Base-by-base conservation (phyloP, 2,329 filamentous ascomycete species). In the Fusarium piperis region DNA sequence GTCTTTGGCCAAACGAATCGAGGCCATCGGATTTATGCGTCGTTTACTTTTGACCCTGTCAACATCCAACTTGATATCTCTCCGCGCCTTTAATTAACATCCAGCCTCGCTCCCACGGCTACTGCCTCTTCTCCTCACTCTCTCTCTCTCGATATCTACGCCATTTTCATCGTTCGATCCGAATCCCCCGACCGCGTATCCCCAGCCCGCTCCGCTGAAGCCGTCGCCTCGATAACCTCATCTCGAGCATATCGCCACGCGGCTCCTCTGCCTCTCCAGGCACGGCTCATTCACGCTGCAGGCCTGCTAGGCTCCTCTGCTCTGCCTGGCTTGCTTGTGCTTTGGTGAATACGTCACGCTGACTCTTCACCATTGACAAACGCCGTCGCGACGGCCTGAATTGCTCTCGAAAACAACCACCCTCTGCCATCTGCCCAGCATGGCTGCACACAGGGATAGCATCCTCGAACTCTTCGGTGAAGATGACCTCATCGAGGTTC, bases 391-490 rank as follows among this genome's bases (percentile, higher is more conserved):
- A 15, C 26, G n/a, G 18, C 48, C 32, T 38, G 36, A 51, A 41
- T 60, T 53, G 44, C 32, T n/a, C 56, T 20, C 20, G 11, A 64
- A 23, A 30, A 26, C 44, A 56, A 52, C 36, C 10, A 15, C 20
- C 13, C 23, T 32, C 20, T 32, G 36, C 53, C n/a, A 32, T 35
- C 56, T 57, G 20, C 26, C 28, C 65, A 74, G 33, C 52, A 74
- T 75, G 74, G 71, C 63, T 30, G 33, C 61, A 18, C 52, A 58
- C 41, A 67, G 70, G 33, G 70, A 74, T 12, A 68, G 72, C 20
- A 68, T 68, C 36, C 55, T 76, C 23, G 71, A 74, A n/a, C 51
- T 75, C 41, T 56, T 76, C 32, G 64, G 64, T 23, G 72, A 74
- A 15, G 65, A 73, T 13, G 71, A 75, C 8, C 28, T 74, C 10